Percentiles rank a stretch among this genome's conserved stretches.
phyloP scores from a whole-genome alignment of 176 grass and related monocot species.

The Alopecurus myosuroides region DNA sequence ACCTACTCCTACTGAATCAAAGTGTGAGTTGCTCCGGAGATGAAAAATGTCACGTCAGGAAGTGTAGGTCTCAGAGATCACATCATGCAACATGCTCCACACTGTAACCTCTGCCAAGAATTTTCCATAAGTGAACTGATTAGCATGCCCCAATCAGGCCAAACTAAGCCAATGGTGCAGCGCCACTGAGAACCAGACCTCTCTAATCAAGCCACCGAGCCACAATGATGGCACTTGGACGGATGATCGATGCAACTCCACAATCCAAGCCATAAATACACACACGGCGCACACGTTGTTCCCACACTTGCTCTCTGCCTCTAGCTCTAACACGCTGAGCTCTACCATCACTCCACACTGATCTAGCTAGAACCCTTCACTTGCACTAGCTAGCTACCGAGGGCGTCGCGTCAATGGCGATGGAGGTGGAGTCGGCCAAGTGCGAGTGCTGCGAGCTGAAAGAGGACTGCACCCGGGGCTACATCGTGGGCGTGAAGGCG shows the following conservation, averaged over 20 bases:
- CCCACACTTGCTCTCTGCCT: background rate
- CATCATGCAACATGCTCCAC: background rate
- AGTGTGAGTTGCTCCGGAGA: background rate
- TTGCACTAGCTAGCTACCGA: background rate
- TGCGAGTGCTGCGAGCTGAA: slow-evolving; percentile 79
- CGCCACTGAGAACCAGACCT: background rate
- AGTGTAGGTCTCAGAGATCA: background rate
- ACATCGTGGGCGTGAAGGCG: slow-evolving; percentile 60
- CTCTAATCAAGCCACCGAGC: background rate
- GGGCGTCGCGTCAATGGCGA: background rate
- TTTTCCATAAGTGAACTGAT: background rate
- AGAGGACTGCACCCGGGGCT: slow-evolving; percentile 79
- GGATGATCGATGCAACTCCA: background rate
- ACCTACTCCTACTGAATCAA: background rate
- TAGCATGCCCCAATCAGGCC: background rate
- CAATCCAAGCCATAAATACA: background rate
- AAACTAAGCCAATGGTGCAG: background rate
- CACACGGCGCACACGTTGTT: background rate
- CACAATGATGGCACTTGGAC: background rate
- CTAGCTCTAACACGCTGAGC: background rate
- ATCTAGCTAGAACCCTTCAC: background rate
- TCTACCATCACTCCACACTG: background rate
- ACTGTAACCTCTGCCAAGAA: background rate
- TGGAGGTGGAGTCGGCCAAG: slow-evolving; percentile 75
- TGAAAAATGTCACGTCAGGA: background rate